A percentile compares a stretch with the other conserved stretches of the same genome.
Conservation (phyloP, 441 rosid species). For the Pelargonium cotyledonis region DNA sequence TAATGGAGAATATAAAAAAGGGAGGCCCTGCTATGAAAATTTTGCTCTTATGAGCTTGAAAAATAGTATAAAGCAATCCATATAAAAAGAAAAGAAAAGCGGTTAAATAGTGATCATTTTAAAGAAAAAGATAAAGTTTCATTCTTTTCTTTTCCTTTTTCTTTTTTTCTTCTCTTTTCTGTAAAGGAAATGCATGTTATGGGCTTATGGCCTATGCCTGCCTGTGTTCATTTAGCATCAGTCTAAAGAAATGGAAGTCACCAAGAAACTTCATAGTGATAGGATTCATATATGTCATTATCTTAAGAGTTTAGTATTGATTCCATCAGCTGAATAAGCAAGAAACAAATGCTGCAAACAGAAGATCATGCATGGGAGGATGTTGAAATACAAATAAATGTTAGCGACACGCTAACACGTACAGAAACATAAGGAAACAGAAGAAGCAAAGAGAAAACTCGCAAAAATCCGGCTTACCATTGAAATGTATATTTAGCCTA, state of each 20-base stretch:
- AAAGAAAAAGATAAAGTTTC: slow-evolving; percentile 30
- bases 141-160: not conserved
- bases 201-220: not conserved
- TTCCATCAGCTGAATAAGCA: not conserved
- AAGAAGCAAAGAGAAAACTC: slow-evolving; percentile 1
- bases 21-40: not conserved
- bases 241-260: slow-evolving; percentile 5
- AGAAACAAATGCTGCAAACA: not conserved
- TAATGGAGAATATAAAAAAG: not conserved
- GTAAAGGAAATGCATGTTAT: slow-evolving; percentile 16
- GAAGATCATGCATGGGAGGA: not conserved
- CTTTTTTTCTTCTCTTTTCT: slow-evolving; percentile 21
- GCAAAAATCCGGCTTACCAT: not conserved
- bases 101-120: slow-evolving; percentile 10
- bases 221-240: slow-evolving; percentile 15
- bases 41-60: not conserved
- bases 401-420: not conserved
- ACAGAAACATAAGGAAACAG: not conserved
- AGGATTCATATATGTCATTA: too few relatives aligned
- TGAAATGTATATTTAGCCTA: not conserved
- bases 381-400: too few relatives aligned
- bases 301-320: not conserved
- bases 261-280: not conserved
- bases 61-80: slow-evolving; percentile 8
- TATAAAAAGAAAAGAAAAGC: slow-evolving; percentile 15